Conservation (phyloP, 306 rosid species). For the Prunus salicina region DNA sequence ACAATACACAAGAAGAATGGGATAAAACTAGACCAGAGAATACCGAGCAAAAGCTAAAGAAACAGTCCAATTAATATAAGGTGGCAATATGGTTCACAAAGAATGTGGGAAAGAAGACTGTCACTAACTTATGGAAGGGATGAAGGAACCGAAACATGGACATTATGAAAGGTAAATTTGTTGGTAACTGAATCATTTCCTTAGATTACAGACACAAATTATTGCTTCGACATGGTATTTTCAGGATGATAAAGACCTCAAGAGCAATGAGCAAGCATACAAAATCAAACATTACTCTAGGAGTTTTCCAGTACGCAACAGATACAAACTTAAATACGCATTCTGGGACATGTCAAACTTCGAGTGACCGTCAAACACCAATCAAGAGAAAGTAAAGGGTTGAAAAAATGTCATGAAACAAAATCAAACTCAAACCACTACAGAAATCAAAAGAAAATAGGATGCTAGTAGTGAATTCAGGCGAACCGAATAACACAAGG, state of each 20-base stretch:
- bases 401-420: slow-evolving; percentile 12
- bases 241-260: slow-evolving; percentile 22
- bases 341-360: slow-evolving; percentile 31
- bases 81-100: slow-evolving; percentile 22
- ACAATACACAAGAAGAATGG: slow-evolving; percentile 7
- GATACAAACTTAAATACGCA: slow-evolving; percentile 28
- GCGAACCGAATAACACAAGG: slow-evolving; percentile 27
- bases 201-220: slow-evolving; percentile 9
- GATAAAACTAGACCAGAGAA: slow-evolving; percentile 23
- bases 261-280: slow-evolving; percentile 20
- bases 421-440: slow-evolving; percentile 40
- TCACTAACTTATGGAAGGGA: slow-evolving; percentile 19
- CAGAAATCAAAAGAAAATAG: slow-evolving; percentile 28
- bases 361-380: slow-evolving; percentile 34
- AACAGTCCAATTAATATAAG: slow-evolving; percentile 9
- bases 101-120: slow-evolving; percentile 15
- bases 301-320: slow-evolving; percentile 24
- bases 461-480: slow-evolving; percentile 29
- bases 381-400: not conserved
- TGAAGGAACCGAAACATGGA: not conserved
- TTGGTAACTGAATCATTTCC: slow-evolving; percentile 6
- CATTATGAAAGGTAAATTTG: slow-evolving; percentile 2
- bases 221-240: slow-evolving; percentile 20
- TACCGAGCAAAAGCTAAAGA: not conserved
- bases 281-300: slow-evolving; percentile 21